A percentile compares a stretch with the other conserved stretches of the same genome.
These are phyloP conservation scores for Hypoxylon rubiginosum DNA, from an alignment of 2,329 filamentous ascomycete species.

Conservation along the genomic window DNA sequence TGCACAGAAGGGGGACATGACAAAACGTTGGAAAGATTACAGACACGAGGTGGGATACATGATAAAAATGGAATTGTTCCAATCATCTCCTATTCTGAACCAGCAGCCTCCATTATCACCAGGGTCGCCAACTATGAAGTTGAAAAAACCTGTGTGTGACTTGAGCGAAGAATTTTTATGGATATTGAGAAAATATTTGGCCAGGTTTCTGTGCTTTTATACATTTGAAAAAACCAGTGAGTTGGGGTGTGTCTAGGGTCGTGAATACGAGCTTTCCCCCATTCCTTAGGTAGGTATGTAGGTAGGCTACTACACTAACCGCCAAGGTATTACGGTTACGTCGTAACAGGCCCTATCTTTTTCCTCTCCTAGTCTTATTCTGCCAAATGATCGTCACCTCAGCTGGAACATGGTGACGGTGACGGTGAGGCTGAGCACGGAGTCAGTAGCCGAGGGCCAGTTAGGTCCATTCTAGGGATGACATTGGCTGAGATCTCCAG, in stretches of 20 bases:
- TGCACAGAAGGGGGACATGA: not conserved
- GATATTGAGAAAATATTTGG: not conserved
- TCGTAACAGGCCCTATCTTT: slow-evolving; percentile 30
- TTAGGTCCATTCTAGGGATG: not conserved
- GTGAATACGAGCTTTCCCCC: slow-evolving; percentile 36
- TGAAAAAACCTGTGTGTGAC: not conserved
- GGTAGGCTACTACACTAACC: slow-evolving; percentile 27
- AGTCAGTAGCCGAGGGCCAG: slow-evolving; percentile 13
- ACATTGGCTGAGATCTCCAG: slow-evolving; percentile 25
- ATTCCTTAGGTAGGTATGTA: slow-evolving; percentile 18
- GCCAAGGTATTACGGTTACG: slow-evolving; percentile 33
- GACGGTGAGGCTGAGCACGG: slow-evolving; percentile 29
- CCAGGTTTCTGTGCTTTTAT: slow-evolving; percentile 15
- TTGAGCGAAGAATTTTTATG: not conserved
- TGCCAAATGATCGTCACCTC: slow-evolving; percentile 25
- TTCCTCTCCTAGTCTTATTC: slow-evolving; percentile 20
- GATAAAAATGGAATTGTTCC: not conserved
- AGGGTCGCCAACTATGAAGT: not conserved
- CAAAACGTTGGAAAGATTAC: not conserved
- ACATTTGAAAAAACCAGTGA: slow-evolving; percentile 20
- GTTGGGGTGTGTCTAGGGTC: slow-evolving; percentile 23
- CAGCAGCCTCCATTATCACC: not conserved
- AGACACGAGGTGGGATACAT: not conserved
- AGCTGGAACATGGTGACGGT: slow-evolving; percentile 20
- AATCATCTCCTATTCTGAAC: not conserved